Evolutionary conservation across 768 basidiomycete genomes (phyloP).

Genomic region (Rossbeevera mucosa): DNA sequence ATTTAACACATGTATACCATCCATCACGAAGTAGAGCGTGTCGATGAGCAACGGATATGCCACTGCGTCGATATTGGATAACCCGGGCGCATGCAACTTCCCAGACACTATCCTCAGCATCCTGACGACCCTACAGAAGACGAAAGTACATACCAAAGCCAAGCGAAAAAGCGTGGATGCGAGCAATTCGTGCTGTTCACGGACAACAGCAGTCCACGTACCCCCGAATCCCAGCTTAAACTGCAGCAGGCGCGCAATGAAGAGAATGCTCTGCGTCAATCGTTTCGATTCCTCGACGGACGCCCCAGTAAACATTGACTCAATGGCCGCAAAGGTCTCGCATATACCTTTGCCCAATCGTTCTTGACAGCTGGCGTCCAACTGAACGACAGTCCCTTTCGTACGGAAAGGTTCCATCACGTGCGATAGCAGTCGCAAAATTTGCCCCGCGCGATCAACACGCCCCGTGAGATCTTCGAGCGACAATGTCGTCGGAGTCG

Average conservation of each 20-base stretch:
- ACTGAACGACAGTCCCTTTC: constrained; percentile 47
- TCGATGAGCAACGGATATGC: constrained; percentile 67
- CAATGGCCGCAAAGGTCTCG: constrained; percentile 40
- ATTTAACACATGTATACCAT: constrained; percentile 44
- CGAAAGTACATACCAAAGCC: constrained; percentile 42
- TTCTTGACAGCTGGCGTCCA: constrained; percentile 45
- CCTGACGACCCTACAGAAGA: not conserved
- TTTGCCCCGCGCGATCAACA: constrained; percentile 56
- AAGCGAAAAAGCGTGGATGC: constrained; percentile 44
- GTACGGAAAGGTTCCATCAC: constrained; percentile 62
- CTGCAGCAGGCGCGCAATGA: constrained; percentile 65
- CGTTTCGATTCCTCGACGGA: constrained; percentile 21
- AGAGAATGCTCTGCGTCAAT: constrained; percentile 42
- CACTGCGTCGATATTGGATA: constrained; percentile 45
- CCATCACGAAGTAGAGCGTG: constrained; percentile 67
- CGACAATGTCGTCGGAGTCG: constrained; percentile 17
- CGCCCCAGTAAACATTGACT: constrained; percentile 31
- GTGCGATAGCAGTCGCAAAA: constrained; percentile 64
- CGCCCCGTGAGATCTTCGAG: constrained; percentile 34
- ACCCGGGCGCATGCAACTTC: constrained; percentile 54
- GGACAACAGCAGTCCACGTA: constrained; percentile 50
- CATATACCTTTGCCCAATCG: constrained; percentile 49
- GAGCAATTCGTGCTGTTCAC: constrained; percentile 42
- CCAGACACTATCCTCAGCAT: not conserved
- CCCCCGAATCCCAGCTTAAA: constrained; percentile 66